Base-by-base conservation (phyloP, 108 stramenopile species). In the Schizochytrium sp. region DNA sequence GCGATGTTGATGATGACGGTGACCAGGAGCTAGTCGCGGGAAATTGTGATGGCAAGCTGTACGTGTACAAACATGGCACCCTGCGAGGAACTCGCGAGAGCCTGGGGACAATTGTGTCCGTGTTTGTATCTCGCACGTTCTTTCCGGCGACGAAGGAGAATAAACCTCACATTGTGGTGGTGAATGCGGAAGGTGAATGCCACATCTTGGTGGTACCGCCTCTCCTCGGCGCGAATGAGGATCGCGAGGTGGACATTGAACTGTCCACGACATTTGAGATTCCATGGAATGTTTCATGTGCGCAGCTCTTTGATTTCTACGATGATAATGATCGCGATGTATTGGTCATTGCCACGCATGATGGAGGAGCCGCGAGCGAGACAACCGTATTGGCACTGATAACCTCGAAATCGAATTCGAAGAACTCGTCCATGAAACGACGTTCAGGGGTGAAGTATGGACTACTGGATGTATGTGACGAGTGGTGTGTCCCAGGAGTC, bases 231-330 rank as follows among this genome's bases (percentile, higher is more conserved):
- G 76, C 76, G 76, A 12, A 47, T 5, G 28, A 72, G 10, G 42
- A 72, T 12, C 38, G 55, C 10, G 28, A 47, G 15, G 12, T 56
- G 28, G 47, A 10, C 10, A n/a, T 83, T 38, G 12, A 69, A 44
- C 5, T 44, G 7, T n/a, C 55, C 28, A 53, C 76, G 76, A 19
- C 47, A n/a, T 55, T 83, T 42, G 76, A 83, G 17, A 83, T 83
- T 10, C 8, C 76, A n/a, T 83, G 76, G 76, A 83, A 83, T 42
- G 76, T 83, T 7, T 55, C 76, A 8, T 83, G 76, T 53, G 76
- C 50, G 47, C 47, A 49, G 10, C 10, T 83, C 47, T 55, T 46
- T 10, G 76, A 83, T 53, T 38, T 55, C 2, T 55, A 13, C 13
- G 76, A 55, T 13, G 19, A 60, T 60, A 2, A 53, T 10, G 53